A percentile compares a stretch with the other conserved stretches of the same genome.
These are phyloP conservation scores for Oryza meridionalis DNA, from an alignment of 176 grass and related monocot species.

Conservation along the genomic window DNA sequence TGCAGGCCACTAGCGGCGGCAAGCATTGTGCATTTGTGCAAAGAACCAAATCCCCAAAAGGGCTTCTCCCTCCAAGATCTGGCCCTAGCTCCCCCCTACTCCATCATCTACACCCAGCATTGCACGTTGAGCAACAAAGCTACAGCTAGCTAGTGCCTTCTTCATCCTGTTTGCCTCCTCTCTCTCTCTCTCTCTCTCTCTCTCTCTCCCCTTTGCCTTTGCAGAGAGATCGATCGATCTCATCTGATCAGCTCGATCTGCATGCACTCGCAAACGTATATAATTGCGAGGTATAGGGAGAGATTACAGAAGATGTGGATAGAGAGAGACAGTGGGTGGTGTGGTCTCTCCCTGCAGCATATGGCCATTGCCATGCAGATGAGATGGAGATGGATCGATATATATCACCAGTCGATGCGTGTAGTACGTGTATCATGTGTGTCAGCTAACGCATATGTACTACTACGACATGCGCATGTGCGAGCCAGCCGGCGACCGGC, in stretches of 20 bases:
- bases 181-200: too few species aligned
- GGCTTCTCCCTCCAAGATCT: slow-evolving; percentile 37
- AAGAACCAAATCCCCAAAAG: slow-evolving; percentile 42
- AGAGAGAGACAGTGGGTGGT: not conserved
- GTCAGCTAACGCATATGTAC: not conserved
- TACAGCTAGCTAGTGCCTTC: not conserved
- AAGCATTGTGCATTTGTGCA: not conserved
- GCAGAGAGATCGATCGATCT: not conserved
- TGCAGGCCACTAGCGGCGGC: not conserved
- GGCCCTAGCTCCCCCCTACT: not conserved
- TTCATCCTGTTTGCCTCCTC: not conserved
- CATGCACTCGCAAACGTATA: not conserved
- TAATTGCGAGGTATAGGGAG: not conserved
- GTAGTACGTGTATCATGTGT: not conserved
- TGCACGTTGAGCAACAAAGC: not conserved
- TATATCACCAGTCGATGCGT: not conserved
- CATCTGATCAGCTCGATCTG: not conserved
- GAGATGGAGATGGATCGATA: not conserved
- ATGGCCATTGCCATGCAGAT: not conserved
- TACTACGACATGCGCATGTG: not conserved
- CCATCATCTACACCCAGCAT: not conserved
- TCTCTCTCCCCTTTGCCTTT: not conserved
- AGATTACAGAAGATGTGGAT: not conserved
- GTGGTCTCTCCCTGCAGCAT: not conserved
- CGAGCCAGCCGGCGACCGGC: not conserved